Evolutionary conservation across 2,329 filamentous ascomycete genomes (phyloP).

Genomic region (Colletotrichum sp.): DNA sequence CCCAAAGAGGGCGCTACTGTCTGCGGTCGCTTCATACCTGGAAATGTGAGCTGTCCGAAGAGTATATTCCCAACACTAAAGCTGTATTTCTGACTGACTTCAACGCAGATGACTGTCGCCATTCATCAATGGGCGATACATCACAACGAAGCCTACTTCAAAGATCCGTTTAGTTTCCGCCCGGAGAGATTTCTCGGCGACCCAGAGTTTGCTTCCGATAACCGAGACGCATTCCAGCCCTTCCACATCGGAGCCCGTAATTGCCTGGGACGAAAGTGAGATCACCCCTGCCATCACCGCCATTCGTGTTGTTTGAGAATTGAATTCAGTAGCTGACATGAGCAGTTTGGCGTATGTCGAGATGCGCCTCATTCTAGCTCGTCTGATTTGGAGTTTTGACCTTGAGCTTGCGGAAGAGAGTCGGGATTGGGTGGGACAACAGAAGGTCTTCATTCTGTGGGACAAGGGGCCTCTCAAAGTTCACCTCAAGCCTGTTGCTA

Average conservation of each 20-base stretch:
- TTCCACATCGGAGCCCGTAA: slow-evolving; percentile 32
- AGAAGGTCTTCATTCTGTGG: slow-evolving; percentile 44
- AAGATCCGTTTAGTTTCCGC: neutral
- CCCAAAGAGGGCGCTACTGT: neutral
- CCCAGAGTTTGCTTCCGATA: slow-evolving; percentile 28
- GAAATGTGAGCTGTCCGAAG: neutral
- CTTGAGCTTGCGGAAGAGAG: slow-evolving; percentile 41
- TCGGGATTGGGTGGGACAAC: slow-evolving; percentile 39
- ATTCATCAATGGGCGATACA: slow-evolving; percentile 6
- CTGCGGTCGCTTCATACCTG: neutral
- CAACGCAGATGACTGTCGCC: neutral
- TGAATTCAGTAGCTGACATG: neutral
- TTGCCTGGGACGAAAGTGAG: neutral
- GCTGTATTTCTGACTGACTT: neutral
- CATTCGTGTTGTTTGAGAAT: rapidly evolving
- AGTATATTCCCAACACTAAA: rapidly evolving
- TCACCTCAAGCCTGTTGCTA: neutral
- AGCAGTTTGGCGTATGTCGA: slow-evolving; percentile 52
- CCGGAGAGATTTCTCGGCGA: slow-evolving; percentile 3
- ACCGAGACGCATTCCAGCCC: slow-evolving; percentile 47
- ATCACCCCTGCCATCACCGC: neutral
- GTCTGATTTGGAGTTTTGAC: slow-evolving; percentile 55
- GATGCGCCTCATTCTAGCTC: slow-evolving; percentile 52
- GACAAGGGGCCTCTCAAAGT: neutral
- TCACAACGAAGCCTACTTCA: neutral